Evolutionary conservation across 805 yeast species (phyloP), one percentile per base, ranked within the genome.

Genomic region (Lachancea sp.): DNA sequence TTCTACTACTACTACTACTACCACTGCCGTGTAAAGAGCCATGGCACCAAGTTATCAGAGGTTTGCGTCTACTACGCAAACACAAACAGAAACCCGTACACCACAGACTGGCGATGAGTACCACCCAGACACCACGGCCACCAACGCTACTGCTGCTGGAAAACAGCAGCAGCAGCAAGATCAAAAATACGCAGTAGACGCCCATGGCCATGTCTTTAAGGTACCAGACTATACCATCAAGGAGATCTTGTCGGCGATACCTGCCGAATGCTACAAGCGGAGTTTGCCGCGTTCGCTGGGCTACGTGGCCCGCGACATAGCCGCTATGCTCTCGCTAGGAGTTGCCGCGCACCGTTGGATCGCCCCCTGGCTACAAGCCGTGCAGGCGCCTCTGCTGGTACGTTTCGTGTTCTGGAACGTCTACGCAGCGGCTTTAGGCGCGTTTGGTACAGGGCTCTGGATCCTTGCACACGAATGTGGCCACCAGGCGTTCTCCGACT

Each of bases 401-500:
- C 74, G 93, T 51, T 73, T 74, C 47, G 60, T 68, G 7, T 74
- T 77, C 39, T 85, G 93, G 91, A 52, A 71, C 33, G 65, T 60
- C 15, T 81, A 83, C 59, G 64, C 78, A 16, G 58, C 73, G 44
- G 59, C 68, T 37, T 77, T 78, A 55, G 88, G 91, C 25, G 68
- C 85, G 45, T 77, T 83, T 49, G 81, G 81, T 47, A 81, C 89
- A 26, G 95, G 95, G 38, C 44, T 82, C 40, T 86, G 95, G 95
- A 83, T 86, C 41, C 60, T 86, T 68, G 93, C 95, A 43, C 95
- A 86, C 66, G 95, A 86, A 67, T 86, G 95, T 72, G 95, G 95
- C 49, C 95, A 86, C 65, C 83, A 79, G 55, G 95, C 95, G 18
- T 87, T 87, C 66, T 74, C 83, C 33, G 85, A 82, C 57, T 81